Evolutionary conservation across 2,329 filamentous ascomycete genomes (phyloP).

Genomic region (Teratosphaeria nubilosa): DNA sequence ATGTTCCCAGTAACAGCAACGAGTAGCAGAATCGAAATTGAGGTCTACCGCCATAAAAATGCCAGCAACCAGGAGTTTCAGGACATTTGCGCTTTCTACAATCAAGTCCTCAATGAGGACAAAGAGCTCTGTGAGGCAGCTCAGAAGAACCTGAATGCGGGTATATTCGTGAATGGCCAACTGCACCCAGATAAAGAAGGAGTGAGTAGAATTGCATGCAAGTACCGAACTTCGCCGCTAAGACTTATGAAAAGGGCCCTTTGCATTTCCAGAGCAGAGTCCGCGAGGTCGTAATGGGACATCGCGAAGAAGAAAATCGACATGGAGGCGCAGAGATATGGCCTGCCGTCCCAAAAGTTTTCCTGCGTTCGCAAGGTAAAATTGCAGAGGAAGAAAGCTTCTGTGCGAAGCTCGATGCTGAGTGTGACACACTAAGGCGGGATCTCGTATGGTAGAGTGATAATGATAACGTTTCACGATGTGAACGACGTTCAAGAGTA

Average conservation of each 20-base stretch:
- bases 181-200: neutral
- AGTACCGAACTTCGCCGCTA: neutral
- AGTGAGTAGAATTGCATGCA: neutral
- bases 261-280: neutral
- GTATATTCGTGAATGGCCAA: neutral
- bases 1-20: neutral
- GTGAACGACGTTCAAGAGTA: neutral
- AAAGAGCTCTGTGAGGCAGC: neutral
- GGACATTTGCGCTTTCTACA: neutral
- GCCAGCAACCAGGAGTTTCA: neutral
- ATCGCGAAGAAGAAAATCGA: neutral
- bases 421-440: neutral
- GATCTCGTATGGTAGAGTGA: neutral
- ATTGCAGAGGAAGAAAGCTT: neutral
- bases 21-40: neutral
- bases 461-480: neutral
- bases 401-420: neutral
- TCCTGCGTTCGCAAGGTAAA: neutral
- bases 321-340: neutral
- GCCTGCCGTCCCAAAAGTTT: neutral
- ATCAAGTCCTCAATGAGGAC: neutral
- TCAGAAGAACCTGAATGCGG: neutral
- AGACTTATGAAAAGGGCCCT: neutral
- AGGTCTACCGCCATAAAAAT: neutral
- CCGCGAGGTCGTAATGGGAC: neutral